phyloP scores from a whole-genome alignment of 345 rosid species.

The Citrus glauca region DNA sequence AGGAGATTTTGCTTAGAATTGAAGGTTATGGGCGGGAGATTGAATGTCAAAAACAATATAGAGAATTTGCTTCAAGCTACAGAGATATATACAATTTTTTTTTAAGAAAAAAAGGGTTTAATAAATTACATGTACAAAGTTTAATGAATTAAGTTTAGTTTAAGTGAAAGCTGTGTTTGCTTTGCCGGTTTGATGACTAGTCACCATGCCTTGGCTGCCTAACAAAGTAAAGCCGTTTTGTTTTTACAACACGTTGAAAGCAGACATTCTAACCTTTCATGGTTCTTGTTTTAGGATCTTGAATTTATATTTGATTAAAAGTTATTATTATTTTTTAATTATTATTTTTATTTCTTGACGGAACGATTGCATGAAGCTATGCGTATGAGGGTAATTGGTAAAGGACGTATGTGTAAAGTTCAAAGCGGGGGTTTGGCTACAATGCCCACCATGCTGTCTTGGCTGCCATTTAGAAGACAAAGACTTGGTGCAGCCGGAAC shows the following conservation, averaged over 20 bases:
- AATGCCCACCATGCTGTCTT: no score
- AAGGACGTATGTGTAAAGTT: no score
- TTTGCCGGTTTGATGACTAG: constrained; percentile 35
- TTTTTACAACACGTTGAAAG: neutral
- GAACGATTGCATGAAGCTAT: no score
- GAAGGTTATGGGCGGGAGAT: constrained; percentile 31
- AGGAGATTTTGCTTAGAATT: constrained; percentile 54
- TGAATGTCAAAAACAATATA: constrained; percentile 29
- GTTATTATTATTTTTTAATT: no score
- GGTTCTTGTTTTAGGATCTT: no score
- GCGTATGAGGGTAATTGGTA: no score
- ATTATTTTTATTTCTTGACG: no score
- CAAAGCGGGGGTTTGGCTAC: no score
- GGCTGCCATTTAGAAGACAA: no score
- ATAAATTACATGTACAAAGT: neutral
- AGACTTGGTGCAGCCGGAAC: no score
- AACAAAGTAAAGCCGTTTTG: neutral
- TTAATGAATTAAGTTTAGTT: neutral
- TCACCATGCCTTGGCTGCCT: neutral
- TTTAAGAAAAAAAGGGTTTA: neutral
- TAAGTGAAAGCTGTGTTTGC: constrained; percentile 39
- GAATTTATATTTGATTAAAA: no score
- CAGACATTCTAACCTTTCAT: no score
- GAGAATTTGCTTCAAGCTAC: constrained; percentile 73
- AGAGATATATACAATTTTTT: constrained; percentile 24